These are phyloP conservation scores for Sporisorium scitamineum DNA, from an alignment of 1,284 basidiomycete species.

Conservation along the genomic window DNA sequence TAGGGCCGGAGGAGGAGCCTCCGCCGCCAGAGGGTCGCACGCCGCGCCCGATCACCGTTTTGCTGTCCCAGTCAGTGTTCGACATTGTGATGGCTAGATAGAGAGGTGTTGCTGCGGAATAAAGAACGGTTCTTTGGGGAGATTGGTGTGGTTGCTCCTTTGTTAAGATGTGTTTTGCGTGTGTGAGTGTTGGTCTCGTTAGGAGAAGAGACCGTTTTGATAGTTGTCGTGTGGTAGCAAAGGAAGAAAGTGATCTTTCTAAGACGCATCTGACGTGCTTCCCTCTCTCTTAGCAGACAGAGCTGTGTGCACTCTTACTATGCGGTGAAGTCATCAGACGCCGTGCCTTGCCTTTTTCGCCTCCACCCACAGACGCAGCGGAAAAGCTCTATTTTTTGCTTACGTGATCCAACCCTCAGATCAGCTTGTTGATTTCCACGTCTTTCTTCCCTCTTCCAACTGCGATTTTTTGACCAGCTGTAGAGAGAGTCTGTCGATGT, in stretches of 20 bases:
- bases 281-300: neutral
- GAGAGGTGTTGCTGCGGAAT: no score
- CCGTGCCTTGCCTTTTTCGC: neutral
- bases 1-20: conserved; percentile 75
- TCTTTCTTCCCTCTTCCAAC: conserved; percentile 10
- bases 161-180: no score
- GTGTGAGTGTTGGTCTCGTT: no score
- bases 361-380: conserved; percentile 1
- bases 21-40: conserved; percentile 72
- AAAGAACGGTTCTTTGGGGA: no score
- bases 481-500: neutral
- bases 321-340: conserved; percentile 8
- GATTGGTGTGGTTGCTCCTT: no score
- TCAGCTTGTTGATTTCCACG: conserved; percentile 6
- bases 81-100: conserved; percentile 24
- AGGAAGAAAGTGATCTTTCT: neutral
- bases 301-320: neutral
- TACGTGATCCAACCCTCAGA: conserved; percentile 1
- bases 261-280: neutral
- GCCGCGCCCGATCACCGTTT: conserved; percentile 80
- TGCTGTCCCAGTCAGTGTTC: conserved; percentile 59
- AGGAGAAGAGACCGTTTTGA: no score
- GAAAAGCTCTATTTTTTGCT: neutral
- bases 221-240: no score
- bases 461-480: neutral